Percentiles rank a stretch among this genome's conserved stretches.
phyloP scores from a whole-genome alignment of 805 yeast genomes.

The Myxozyma monticola region DNA sequence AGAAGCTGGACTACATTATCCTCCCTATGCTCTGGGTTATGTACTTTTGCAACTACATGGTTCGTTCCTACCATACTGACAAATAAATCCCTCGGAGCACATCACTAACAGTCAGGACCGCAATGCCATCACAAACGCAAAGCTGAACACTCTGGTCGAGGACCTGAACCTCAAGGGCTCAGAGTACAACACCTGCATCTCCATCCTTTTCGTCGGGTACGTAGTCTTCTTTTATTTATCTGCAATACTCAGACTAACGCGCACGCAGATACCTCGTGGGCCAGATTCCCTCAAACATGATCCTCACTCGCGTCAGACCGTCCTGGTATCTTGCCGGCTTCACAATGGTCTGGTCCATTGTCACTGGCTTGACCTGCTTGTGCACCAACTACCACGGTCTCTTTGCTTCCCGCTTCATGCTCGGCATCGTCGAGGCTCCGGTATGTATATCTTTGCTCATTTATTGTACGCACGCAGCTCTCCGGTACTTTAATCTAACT shows the following conservation, averaged over 20 bases:
- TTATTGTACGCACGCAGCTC: too few species aligned
- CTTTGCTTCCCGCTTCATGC: slow-evolving; percentile 38
- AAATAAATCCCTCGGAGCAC: too few species aligned
- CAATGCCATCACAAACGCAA: slow-evolving; percentile 50
- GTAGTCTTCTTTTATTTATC: slow-evolving; percentile 34
- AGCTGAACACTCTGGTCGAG: slow-evolving; percentile 44
- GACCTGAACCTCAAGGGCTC: slow-evolving; percentile 44
- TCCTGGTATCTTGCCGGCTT: slow-evolving; percentile 34
- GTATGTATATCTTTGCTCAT: too few species aligned
- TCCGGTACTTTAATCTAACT: too few species aligned
- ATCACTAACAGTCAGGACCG: too few species aligned
- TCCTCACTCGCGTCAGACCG: slow-evolving; percentile 39
- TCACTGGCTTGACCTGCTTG: slow-evolving; percentile 31
- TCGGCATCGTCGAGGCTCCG: slow-evolving; percentile 44
- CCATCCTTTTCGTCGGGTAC: slow-evolving; percentile 47
- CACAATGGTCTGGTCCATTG: slow-evolving; percentile 49
- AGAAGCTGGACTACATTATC: slow-evolving; percentile 51
- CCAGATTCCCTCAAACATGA: slow-evolving; percentile 27
- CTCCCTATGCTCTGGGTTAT: slow-evolving; percentile 53
- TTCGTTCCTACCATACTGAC: too few species aligned
- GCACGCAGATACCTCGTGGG: slow-evolving; percentile 12
- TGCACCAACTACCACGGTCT: slow-evolving; percentile 40
- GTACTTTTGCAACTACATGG: slow-evolving; percentile 47
- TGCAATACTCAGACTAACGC: neutral
- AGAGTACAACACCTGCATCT: slow-evolving; percentile 48